Percentiles rank a stretch among this genome's conserved stretches.
phyloP scores from a whole-genome alignment of 148 eudicot genomes.

The Bassia scoparia region DNA sequence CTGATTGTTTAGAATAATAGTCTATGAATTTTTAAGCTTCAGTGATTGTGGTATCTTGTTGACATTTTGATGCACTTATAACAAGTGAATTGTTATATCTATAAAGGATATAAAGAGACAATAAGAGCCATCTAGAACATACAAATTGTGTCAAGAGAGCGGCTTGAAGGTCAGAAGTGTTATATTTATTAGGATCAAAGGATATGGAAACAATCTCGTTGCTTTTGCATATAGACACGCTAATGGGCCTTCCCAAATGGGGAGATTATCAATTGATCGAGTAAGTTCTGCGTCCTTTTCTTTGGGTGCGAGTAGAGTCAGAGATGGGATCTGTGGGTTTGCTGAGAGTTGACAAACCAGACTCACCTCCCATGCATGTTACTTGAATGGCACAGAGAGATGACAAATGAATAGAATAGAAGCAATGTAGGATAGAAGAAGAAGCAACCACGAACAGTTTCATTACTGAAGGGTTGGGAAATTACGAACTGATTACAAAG shows the following conservation, averaged over 20 bases:
- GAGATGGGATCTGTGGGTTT: conserved; percentile 36
- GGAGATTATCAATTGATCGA: conserved; percentile 51
- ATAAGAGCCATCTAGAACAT: conserved; percentile 16
- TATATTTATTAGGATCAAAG: conserved; percentile 45
- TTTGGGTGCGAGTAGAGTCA: conserved; percentile 54
- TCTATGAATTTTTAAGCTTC: neutral
- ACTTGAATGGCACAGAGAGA: too few species aligned
- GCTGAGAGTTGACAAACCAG: conserved; percentile 30
- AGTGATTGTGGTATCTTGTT: neutral
- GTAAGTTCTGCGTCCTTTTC: conserved; percentile 49
- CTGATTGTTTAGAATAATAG: too few species aligned
- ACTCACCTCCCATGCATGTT: conserved; percentile 22
- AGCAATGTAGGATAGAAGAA: too few species aligned
- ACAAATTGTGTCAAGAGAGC: conserved; percentile 28
- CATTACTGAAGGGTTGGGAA: too few species aligned
- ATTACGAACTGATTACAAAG: too few species aligned
- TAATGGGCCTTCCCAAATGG: conserved; percentile 30
- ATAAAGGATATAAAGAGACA: conserved; percentile 44
- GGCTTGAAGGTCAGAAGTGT: conserved; percentile 35
- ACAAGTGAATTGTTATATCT: conserved; percentile 12
- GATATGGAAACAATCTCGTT: conserved; percentile 39
- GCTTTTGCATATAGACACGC: conserved; percentile 54
- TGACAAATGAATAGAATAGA: too few species aligned
- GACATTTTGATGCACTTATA: neutral
- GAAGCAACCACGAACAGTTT: too few species aligned